Base-by-base conservation (phyloP, 148 eudicot genomes). In the Cornus controversa region DNA sequence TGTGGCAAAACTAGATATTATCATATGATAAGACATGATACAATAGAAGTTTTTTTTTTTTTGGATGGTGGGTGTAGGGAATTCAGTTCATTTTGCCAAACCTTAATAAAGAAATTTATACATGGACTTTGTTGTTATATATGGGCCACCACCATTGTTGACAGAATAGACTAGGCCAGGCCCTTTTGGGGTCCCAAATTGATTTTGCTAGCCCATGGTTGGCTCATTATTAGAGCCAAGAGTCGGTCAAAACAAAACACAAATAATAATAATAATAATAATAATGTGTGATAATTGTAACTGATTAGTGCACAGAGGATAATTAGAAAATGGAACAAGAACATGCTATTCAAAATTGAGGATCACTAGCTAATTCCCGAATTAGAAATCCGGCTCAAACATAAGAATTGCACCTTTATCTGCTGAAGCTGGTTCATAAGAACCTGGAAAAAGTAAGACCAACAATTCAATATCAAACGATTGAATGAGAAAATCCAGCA, bases 401-500 rank as follows among this genome's bases (percentile, higher is more conserved):
- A 74, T 68, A 66, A 82, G 80, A 78, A 67, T 74, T 50, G 77
- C 76, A 96, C 98, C 97, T 91, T 93, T 70, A 86, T 83, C 79
- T 80, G 87, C 85, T 84, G 90, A 80, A 96, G 94, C 90, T 87
- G 91, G 69, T 87, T 87, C 86, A 87, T 81, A 53, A 88, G 84
- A 79, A 91, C 88, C 99, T 96, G 78, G 45, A 85, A 65, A 73
- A 74, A 50, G 64, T 20, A 77, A 63, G 53, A 74, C 24, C n/a
- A 62, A 68, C 16, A 50, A 72, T 26, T 11, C 2, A 29, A 77
- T 75, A 50, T 47, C 74, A 74, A 57, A 50, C 71, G 15, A 77
- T 54, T 65, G 37, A 70, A 26, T 54, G 27, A 25, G 62, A 2
- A 25, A 23, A 20, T 31, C 24, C 60, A 73, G 31, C 13, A 58